Conservation (phyloP, 106 monocot genomes). For the Dendrobium huoshanense region DNA sequence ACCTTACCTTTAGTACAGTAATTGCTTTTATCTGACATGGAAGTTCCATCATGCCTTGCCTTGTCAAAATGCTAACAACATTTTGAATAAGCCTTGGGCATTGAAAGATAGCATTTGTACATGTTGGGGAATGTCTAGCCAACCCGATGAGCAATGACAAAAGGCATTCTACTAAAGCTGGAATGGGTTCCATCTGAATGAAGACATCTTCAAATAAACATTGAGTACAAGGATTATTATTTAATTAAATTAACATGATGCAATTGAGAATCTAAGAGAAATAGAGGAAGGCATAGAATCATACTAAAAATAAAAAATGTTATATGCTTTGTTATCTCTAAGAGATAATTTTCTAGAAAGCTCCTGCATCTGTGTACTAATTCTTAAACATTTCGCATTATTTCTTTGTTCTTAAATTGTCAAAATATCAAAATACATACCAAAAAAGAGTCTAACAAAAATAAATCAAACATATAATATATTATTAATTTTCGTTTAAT, state of each 20-base stretch:
- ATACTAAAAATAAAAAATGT: background rate
- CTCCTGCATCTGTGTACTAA: background rate
- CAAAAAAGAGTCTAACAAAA: background rate
- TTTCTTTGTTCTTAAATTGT: background rate
- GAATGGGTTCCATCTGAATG: conserved; percentile 70
- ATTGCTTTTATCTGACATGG: conserved; percentile 66
- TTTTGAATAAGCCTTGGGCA: conserved; percentile 71
- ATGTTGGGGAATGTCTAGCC: conserved; percentile 83
- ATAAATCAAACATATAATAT: no score
- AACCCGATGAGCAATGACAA: conserved; percentile 77
- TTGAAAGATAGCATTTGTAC: conserved; percentile 70
- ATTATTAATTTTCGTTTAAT: no score
- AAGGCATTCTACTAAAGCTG: conserved; percentile 71
- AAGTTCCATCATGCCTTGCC: conserved; percentile 33
- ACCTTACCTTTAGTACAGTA: conserved; percentile 58
- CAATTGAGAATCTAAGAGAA: background rate
- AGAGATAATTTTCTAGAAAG: background rate
- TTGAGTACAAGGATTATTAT: background rate
- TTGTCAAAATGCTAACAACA: conserved; percentile 45
- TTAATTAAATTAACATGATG: background rate
- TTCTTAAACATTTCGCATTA: background rate
- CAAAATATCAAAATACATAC: background rate
- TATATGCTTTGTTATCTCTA: background rate
- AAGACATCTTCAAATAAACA: background rate
- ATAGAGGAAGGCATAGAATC: background rate